Percentiles rank a stretch among this genome's conserved stretches.
phyloP scores from a whole-genome alignment of 768 basidiomycete species.

The Lepiota subincarnata region DNA sequence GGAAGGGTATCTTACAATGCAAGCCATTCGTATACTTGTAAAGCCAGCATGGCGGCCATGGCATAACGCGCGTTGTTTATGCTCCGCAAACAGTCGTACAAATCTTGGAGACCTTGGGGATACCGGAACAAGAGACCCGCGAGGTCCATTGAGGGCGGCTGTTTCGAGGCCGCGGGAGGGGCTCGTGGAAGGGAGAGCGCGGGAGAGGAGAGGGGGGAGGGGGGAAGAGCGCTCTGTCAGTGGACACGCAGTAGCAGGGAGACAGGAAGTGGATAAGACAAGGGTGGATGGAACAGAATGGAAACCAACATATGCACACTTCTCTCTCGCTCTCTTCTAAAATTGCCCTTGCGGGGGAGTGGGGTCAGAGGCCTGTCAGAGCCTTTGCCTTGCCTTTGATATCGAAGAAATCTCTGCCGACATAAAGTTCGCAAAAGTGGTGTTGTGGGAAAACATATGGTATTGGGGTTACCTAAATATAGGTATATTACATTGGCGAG shows the following conservation, averaged over 20 bases:
- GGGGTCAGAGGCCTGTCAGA: not conserved
- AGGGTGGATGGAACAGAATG: not conserved
- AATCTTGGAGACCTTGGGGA: not conserved
- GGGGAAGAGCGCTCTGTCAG: not conserved
- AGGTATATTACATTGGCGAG: not conserved
- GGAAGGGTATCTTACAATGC: constrained; percentile 23
- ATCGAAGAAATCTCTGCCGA: not conserved
- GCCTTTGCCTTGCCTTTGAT: not conserved
- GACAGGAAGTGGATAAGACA: not conserved
- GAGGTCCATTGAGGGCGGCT: not conserved
- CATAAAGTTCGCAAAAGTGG: not conserved
- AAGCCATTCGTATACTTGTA: constrained; percentile 32
- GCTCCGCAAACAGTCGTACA: not conserved
- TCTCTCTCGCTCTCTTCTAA: too few relatives aligned
- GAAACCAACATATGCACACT: not conserved
- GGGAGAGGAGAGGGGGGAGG: not conserved
- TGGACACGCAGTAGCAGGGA: not conserved
- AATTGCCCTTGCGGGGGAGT: not conserved
- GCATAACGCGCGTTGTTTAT: not conserved
- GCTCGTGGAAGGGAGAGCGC: not conserved
- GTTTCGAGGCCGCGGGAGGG: not conserved
- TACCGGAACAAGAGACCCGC: not conserved
- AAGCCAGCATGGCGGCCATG: constrained; percentile 2
- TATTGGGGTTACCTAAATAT: not conserved
- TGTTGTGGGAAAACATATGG: not conserved